phyloP scores from a whole-genome alignment of 176 grass and related monocot species.

The Hyparrhenia diplandra region DNA sequence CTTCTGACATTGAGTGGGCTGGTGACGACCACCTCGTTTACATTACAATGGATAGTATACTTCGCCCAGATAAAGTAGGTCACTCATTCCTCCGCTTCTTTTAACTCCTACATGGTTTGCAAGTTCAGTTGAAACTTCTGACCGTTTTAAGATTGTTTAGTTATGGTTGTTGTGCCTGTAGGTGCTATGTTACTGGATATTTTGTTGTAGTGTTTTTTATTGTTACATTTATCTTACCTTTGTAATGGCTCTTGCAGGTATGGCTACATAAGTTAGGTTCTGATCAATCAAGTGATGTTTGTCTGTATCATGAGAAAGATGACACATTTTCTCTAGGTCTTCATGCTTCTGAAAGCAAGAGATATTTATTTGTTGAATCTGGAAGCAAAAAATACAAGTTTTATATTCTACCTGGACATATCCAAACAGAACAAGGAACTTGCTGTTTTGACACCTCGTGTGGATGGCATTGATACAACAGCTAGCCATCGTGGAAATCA shows the following conservation, averaged over 20 bases:
- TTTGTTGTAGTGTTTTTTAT: neutral
- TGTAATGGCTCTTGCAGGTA: conserved; percentile 47
- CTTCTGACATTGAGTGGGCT: conserved; percentile 79
- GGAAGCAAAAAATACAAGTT: conserved; percentile 87
- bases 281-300: conserved; percentile 71
- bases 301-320: conserved; percentile 83
- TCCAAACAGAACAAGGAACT: conserved; percentile 62
- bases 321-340: conserved; percentile 76
- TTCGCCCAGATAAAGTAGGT: conserved; percentile 83
- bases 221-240: conserved; percentile 13
- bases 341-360: conserved; percentile 79
- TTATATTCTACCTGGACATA: conserved; percentile 66
- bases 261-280: conserved; percentile 73
- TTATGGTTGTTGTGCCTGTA: neutral
- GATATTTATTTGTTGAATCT: conserved; percentile 82
- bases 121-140: neutral
- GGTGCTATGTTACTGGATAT: neutral
- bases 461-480: conserved; percentile 77
- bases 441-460: conserved; percentile 54
- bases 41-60: conserved; percentile 80
- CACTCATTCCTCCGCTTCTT: neutral
- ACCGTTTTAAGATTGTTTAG: neutral
- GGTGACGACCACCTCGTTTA: conserved; percentile 75
- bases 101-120: conserved; percentile 16
- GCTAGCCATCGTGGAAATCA: conserved; percentile 79